Evolutionary conservation across 306 rosid genomes (phyloP), one percentile per base, ranked within the genome.

Genomic region (Canavalia gladiata): DNA sequence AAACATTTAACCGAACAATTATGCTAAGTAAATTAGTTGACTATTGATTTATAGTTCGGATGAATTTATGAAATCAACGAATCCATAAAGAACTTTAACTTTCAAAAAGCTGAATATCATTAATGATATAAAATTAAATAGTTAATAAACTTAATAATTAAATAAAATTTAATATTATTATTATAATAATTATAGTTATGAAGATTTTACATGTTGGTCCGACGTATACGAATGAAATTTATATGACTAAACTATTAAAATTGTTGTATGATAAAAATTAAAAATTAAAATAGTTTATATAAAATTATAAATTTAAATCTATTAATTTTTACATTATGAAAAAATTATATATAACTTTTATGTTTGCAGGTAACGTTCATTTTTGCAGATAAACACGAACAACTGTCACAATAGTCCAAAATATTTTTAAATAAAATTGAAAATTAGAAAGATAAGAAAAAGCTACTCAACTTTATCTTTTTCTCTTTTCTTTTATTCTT

Each of bases 391-490:
- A 77, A 77, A 66, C 67, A 51, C 45, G 74, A 77, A 77, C 45
- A 77, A 59, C 2, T 82, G 63, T 41, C 68, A 42, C 31, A 76
- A 63, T 65, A 37, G 42, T 59, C 84, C 67, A 82, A 66, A 37
- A 86, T 82, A 83, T 73, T 52, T 72, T 25, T 9, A 72, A 63
- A 55, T 83, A 79, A 77, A 85, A 78, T 87, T 85, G 80, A 91
- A 79, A 82, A 68, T 50, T 63, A 46, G 52, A 68, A 65, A 86
- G 59, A 79, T 67, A 86, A 77, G 56, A 82, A 45, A 70, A 83
- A 83, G 88, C 65, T 75, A 75, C 47, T 63, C 9, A 49, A 64
- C 67, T 76, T 64, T 76, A 68, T 13, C 82, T 68, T 59, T 68
- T 67, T 51, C 46, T 51, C 25, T 13, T 62, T 67, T 75, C 7